phyloP scores from a whole-genome alignment of 2,329 filamentous ascomycete genomes.

The Fusarium stilboides region DNA sequence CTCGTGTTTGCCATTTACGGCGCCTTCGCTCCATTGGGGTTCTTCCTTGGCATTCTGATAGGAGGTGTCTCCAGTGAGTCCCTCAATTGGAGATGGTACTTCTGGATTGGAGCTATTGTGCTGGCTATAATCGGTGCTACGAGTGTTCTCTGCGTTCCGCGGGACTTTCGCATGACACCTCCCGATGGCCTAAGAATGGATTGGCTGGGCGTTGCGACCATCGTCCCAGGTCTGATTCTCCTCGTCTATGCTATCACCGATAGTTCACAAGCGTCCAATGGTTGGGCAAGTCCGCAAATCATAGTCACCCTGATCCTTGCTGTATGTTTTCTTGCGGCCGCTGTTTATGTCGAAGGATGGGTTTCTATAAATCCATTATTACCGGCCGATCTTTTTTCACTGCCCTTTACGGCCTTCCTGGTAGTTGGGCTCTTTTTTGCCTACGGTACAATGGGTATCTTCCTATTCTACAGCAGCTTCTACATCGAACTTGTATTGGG shows the following conservation, averaged over 20 bases:
- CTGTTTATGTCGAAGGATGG: slow-evolving; percentile 75
- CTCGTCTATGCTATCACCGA: slow-evolving; percentile 79
- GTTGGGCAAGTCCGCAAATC: slow-evolving; percentile 78
- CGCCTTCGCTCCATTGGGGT: slow-evolving; percentile 70
- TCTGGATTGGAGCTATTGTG: slow-evolving; percentile 71
- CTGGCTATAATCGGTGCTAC: slow-evolving; percentile 58
- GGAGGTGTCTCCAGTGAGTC: slow-evolving; percentile 75
- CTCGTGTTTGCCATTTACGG: slow-evolving; percentile 74
- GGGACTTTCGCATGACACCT: slow-evolving; percentile 56
- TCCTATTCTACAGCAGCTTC: slow-evolving; percentile 74
- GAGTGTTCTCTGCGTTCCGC: slow-evolving; percentile 42
- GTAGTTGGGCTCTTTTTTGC: slow-evolving; percentile 66
- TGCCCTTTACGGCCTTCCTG: slow-evolving; percentile 72
- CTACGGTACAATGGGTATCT: slow-evolving; percentile 72
- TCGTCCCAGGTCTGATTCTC: slow-evolving; percentile 71
- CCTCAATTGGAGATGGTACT: slow-evolving; percentile 77
- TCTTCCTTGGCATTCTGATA: slow-evolving; percentile 77
- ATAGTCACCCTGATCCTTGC: slow-evolving; percentile 72
- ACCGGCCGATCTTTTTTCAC: slow-evolving; percentile 72
- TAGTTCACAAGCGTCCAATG: slow-evolving; percentile 71
- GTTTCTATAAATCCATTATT: slow-evolving; percentile 74
- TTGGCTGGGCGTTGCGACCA: slow-evolving; percentile 69
- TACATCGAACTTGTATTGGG: slow-evolving; percentile 71
- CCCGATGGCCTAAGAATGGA: slow-evolving; percentile 64
- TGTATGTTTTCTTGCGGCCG: slow-evolving; percentile 63